Percentiles rank a stretch among this genome's conserved stretches.
These are phyloP conservation scores for Psilocybe tampanensis DNA, from an alignment of 768 basidiomycete genomes.

Conservation along the genomic window DNA sequence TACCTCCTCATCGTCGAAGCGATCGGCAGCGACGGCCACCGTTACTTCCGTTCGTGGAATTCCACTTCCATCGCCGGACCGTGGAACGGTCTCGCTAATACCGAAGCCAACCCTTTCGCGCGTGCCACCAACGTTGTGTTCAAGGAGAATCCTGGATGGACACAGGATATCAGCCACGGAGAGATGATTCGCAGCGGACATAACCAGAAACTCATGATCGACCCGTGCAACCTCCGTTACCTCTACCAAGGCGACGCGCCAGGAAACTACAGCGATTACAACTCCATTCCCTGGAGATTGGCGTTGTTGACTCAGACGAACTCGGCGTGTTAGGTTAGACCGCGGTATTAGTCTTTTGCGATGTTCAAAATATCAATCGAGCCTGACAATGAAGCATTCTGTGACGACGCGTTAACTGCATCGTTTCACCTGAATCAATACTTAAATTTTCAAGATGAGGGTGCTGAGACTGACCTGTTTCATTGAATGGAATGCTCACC, in stretches of 20 bases:
- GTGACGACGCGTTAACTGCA: no score
- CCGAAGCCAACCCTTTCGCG: slow-evolving; percentile 20
- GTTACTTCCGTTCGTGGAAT: slow-evolving; percentile 21
- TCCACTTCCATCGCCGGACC: slow-evolving; percentile 10
- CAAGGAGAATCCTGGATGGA: slow-evolving; percentile 6
- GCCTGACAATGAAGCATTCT: no score
- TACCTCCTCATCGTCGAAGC: slow-evolving; percentile 22
- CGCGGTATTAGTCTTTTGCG: no score
- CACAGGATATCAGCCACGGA: slow-evolving; percentile 24
- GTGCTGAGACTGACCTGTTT: no score
- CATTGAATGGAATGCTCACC: no score
- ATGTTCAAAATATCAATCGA: no score
- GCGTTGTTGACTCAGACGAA: slow-evolving; percentile 19
- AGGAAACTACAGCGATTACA: slow-evolving; percentile 9
- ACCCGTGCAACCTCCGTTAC: slow-evolving; percentile 18
- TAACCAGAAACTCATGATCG: slow-evolving; percentile 17
- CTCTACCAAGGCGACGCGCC: slow-evolving; percentile 20
- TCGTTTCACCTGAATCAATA: no score
- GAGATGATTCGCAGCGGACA: slow-evolving; percentile 18
- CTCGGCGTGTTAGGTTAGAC: neutral
- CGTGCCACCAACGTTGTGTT: slow-evolving; percentile 19
- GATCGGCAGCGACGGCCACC: slow-evolving; percentile 14
- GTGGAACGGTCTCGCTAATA: slow-evolving; percentile 12
- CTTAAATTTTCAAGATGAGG: no score
- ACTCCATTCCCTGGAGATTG: slow-evolving; percentile 14